Evolutionary conservation across 2,329 filamentous ascomycete species (phyloP), one percentile per base, ranked within the genome.

Genomic region (Sarocladium brachiariae): DNA sequence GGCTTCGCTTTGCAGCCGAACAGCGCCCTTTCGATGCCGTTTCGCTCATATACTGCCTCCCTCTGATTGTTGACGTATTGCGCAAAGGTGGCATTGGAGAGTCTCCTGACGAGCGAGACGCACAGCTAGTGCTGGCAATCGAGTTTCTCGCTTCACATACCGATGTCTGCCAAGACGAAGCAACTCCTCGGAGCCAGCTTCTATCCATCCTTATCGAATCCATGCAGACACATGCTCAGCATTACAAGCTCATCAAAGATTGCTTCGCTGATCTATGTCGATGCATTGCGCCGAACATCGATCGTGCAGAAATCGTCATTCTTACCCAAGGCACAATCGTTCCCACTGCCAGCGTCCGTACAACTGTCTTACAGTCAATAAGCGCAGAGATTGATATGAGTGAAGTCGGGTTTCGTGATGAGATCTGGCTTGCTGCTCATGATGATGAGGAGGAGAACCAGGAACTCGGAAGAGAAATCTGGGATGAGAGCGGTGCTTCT

Each of bases 191-290:
- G 8, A 76, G 80, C 49, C 81, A 90, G 52, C 75, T 96, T 33
- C 67, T 97, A 3, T 73, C 79, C 2, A 75, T 79, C 3, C 73
- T 99, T 33, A 84, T 96, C 51, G 75, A 74, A 39, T 86, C 90
- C 1, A 95, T 99, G 87, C 88, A 95, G 63, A 79, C 72, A 53
- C 96, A 95, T 65, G 86, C 83, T 39, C 90, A 95, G 62, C 93
- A 99, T 67, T 96, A 96, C 73, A 96, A 96, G 68, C 74, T 91
- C 52, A 83, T 96, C 69, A 96, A 92, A 65, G 93, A 99, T 67
- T 95, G 89, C 61, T 80, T 99, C 55, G 78, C 86, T 50, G 89
- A 97, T 64, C 78, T 95, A 56, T 89, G 88, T 60, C 84, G 90
- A 53, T 91, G 86, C 56, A 78, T 97, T 49, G 86, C 92, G 2